Evolutionary conservation across 768 basidiomycete genomes (phyloP).

Genomic region (Boletus pseudopeckii): DNA sequence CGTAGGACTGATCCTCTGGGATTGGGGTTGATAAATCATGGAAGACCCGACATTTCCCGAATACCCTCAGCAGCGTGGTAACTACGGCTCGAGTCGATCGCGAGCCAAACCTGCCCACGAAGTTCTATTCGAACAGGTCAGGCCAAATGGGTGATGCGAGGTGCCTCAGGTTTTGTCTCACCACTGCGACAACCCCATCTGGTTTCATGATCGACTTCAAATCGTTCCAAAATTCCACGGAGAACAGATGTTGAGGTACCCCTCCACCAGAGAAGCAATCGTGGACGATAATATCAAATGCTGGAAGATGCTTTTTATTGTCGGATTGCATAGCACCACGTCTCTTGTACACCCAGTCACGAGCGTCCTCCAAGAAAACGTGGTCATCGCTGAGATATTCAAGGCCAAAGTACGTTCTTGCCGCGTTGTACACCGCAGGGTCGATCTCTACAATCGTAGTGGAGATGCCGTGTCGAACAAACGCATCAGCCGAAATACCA

Average conservation of each 20-base stretch:
- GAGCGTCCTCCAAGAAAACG: constrained; percentile 77
- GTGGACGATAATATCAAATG: constrained; percentile 75
- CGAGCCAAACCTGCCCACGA: constrained; percentile 69
- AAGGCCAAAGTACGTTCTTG: constrained; percentile 77
- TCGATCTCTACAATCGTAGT: constrained; percentile 93
- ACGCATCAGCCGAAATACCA: constrained; percentile 76
- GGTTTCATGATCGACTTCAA: constrained; percentile 59
- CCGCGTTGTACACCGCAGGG: constrained; percentile 82
- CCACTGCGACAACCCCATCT: constrained; percentile 79
- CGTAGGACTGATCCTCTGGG: constrained; percentile 43
- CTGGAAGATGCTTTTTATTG: background rate
- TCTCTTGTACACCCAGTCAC: constrained; percentile 54
- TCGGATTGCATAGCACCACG: constrained; percentile 31
- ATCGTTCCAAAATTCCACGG: constrained; percentile 77
- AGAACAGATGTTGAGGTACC: constrained; percentile 84
- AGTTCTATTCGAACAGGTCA: constrained; percentile 53
- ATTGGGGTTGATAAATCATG: constrained; percentile 58
- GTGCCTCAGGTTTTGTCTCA: constrained; percentile 37
- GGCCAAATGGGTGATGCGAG: background rate
- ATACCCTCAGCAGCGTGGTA: constrained; percentile 65
- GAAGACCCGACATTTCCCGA: constrained; percentile 79
- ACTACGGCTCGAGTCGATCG: constrained; percentile 63
- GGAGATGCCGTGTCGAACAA: constrained; percentile 63
- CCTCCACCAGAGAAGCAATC: constrained; percentile 94
- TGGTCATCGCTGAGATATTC: constrained; percentile 54